Evolutionary conservation across 1,284 basidiomycete genomes (phyloP), one percentile per base, ranked within the genome.

Genomic region (Flammula alnicola): DNA sequence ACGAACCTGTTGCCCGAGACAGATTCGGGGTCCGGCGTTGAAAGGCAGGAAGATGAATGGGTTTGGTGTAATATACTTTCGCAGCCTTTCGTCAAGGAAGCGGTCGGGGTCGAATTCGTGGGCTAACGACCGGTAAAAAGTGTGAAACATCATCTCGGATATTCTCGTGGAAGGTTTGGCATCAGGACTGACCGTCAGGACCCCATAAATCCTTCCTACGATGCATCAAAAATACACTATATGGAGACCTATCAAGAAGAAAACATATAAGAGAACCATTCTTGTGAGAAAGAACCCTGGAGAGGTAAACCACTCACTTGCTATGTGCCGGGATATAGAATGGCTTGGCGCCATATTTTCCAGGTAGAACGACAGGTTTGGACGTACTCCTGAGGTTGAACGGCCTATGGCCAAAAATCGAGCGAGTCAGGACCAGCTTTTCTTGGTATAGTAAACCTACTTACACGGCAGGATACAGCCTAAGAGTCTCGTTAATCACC

Each of bases 21-120:
- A n/a, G n/a, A n/a, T n/a, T n/a, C n/a, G n/a, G n/a, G n/a, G n/a
- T n/a, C n/a, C n/a, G n/a, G n/a, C n/a, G n/a, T n/a, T n/a, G n/a
- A n/a, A n/a, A n/a, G n/a, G n/a, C 7, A 67, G 32, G 65, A 82
- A 84, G 33, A 81, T 79, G 63, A 77, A 80, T 1, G 81, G 80
- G 59, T 83, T 82, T 0, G 73, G 69, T 1, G 69, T 71, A 19
- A 80, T 66, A 50, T 80, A 79, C 58, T 77, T 76, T 36, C 73
- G 68, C 14, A 78, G 52, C 14, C 80, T 66, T 4, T 74, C 70
- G 56, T 83, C 80, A 22, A 83, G 47, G 67, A 79, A 83, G 2
- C 82, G 68, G 49, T 82, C 77, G 0, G 81, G 82, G 55, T 83
- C 80, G 31, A 80, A 83, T 23, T 56, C 52, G 9, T 63, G 49